Percentiles rank a stretch among this genome's conserved stretches.
Conservation (phyloP, 495 filamentous ascomycete genomes). For the Lichina pygmaea region DNA sequence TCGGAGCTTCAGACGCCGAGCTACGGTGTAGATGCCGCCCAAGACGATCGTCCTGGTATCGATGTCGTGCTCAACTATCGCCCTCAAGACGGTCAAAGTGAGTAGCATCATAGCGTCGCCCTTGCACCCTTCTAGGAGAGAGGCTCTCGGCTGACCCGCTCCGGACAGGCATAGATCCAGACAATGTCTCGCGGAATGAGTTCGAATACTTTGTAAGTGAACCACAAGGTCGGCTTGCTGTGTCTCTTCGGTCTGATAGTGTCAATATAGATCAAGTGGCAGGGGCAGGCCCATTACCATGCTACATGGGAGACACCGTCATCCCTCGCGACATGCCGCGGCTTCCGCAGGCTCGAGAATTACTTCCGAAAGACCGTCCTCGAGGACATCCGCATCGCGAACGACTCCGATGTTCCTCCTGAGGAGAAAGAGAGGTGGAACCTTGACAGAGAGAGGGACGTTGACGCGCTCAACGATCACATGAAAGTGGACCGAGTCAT, state of each 20-base stretch:
- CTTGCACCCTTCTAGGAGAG: too few species aligned
- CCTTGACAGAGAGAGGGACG: slow-evolving; percentile 63
- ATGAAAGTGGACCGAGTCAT: slow-evolving; percentile 84
- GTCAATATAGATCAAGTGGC: slow-evolving; percentile 60
- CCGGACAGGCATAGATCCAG: slow-evolving; percentile 17
- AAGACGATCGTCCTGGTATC: slow-evolving; percentile 51
- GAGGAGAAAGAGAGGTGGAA: slow-evolving; percentile 83
- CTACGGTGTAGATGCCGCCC: slow-evolving; percentile 32
- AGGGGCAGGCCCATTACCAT: slow-evolving; percentile 80
- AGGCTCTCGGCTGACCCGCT: too few species aligned
- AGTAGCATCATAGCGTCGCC: slow-evolving; percentile 3
- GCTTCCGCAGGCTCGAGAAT: slow-evolving; percentile 72
- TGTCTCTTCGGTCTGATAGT: neutral
- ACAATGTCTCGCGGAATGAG: slow-evolving; percentile 40
- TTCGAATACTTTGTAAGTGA: slow-evolving; percentile 52
- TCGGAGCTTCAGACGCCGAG: slow-evolving; percentile 30
- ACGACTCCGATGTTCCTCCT: slow-evolving; percentile 41
- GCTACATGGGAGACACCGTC: slow-evolving; percentile 76
- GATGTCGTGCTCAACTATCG: slow-evolving; percentile 76
- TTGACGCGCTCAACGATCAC: slow-evolving; percentile 62
- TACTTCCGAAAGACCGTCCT: slow-evolving; percentile 64
- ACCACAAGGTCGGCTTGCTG: too few species aligned
- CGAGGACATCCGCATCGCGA: slow-evolving; percentile 40
- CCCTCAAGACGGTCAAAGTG: slow-evolving; percentile 36
- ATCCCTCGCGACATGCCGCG: slow-evolving; percentile 35